Conservation (phyloP, 306 rosid genomes). For the Prunus armeniaca region DNA sequence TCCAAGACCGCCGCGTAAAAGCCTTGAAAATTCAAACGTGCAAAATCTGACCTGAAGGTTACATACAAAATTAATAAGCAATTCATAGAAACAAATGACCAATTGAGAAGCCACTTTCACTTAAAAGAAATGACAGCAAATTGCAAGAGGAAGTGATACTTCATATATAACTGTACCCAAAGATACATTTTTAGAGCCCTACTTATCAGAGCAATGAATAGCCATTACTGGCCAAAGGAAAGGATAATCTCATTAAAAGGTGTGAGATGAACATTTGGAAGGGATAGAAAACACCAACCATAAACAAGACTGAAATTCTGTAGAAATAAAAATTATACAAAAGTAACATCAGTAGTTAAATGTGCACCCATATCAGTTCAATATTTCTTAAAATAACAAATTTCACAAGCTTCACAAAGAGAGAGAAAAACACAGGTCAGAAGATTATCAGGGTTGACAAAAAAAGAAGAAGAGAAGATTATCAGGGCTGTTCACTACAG, state of each 20-base stretch:
- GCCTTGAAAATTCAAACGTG: constrained; percentile 89
- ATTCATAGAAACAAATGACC: constrained; percentile 13
- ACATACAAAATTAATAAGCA: constrained; percentile 20
- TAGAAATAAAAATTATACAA: background rate
- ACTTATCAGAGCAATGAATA: background rate
- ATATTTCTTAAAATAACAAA: no score
- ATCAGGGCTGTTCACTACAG: constrained; percentile 5
- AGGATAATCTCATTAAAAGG: background rate
- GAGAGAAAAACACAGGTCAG: background rate
- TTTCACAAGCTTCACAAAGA: background rate
- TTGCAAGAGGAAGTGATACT: background rate
- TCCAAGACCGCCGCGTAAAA: constrained; percentile 85
- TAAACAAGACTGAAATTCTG: background rate
- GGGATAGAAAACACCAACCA: background rate
- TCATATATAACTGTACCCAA: background rate
- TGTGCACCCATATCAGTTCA: background rate
- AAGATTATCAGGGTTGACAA: background rate
- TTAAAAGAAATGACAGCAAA: background rate
- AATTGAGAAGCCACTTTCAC: background rate
- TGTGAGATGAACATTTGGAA: background rate
- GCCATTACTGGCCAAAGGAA: background rate
- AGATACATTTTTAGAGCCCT: background rate
- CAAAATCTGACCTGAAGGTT: constrained; percentile 81
- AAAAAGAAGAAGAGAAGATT: background rate
- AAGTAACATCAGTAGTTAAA: background rate